These are phyloP conservation scores for Ophiocordyceps camponoti-floridani DNA, from an alignment of 2,329 filamentous ascomycete genomes.

Conservation along the genomic window DNA sequence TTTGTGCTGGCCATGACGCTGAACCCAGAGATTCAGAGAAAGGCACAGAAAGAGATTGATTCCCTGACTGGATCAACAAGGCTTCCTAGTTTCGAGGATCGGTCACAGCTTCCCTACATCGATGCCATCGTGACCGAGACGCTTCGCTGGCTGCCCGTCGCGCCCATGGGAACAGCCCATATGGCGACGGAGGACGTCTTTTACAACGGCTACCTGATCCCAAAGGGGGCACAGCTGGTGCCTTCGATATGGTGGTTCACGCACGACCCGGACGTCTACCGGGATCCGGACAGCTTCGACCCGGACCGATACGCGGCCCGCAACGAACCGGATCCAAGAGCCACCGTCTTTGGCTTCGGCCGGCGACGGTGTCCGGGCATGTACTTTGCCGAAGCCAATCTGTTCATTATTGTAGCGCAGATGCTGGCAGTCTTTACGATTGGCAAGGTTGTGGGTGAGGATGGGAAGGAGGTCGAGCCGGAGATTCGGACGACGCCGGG, in stretches of 20 bases:
- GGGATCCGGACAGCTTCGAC: conserved; percentile 15
- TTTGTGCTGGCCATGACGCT: conserved; percentile 29
- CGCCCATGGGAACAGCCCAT: conserved; percentile 19
- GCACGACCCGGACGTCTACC: conserved; percentile 51
- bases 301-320: conserved; percentile 14
- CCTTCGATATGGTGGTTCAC: conserved; percentile 18
- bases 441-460: conserved; percentile 7
- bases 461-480: conserved; percentile 16
- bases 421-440: conserved; percentile 18
- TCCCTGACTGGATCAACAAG: conserved; percentile 21
- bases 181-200: conserved; percentile 12
- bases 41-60: conserved; percentile 22
- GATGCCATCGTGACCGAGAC: conserved; percentile 13
- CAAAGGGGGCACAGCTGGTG: conserved; percentile 9
- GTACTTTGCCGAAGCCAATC: conserved; percentile 11
- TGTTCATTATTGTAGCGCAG: conserved; percentile 18
- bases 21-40: conserved; percentile 20
- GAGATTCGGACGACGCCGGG: conserved; percentile 1
- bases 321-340: conserved; percentile 11
- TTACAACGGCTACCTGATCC: conserved; percentile 8
- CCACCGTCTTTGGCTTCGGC: conserved; percentile 16
- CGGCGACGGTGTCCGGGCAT: conserved; percentile 16
- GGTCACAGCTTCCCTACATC: conserved; percentile 23
- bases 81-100: conserved; percentile 23
- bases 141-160: conserved; percentile 12